These are phyloP conservation scores for Castanea sativa DNA, from an alignment of 306 rosid species.

Conservation along the genomic window DNA sequence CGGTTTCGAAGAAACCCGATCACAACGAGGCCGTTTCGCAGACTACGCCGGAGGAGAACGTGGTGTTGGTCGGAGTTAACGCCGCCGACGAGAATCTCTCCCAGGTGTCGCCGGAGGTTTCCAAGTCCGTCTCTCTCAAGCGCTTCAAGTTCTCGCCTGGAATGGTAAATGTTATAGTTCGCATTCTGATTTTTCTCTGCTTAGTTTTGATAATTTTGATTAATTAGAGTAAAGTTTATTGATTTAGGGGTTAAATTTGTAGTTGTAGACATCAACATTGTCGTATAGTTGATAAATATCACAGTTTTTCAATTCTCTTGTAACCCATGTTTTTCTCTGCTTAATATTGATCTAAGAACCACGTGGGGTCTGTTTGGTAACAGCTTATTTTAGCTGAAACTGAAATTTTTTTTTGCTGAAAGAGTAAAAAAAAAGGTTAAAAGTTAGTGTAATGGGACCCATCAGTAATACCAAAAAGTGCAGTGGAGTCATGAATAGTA, in stretches of 20 bases:
- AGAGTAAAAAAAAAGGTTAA: too few relatives aligned
- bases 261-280: too few relatives aligned
- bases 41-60: slow-evolving; percentile 40
- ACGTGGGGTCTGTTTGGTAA: fast-evolving
- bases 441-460: fast-evolving
- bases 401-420: fast-evolving
- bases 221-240: too few relatives aligned
- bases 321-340: too few relatives aligned
- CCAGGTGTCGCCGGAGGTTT: slow-evolving; percentile 61
- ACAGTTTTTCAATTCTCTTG: background rate
- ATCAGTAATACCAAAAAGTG: too few relatives aligned
- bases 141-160: slow-evolving; percentile 93
- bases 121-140: slow-evolving; percentile 53
- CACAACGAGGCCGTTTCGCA: slow-evolving; percentile 5
- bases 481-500: fast-evolving
- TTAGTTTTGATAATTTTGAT: too few relatives aligned
- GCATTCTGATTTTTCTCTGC: too few relatives aligned
- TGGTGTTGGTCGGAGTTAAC: slow-evolving; percentile 4
- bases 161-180: slow-evolving; percentile 46
- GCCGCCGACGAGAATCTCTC: slow-evolving; percentile 23
- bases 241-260: too few relatives aligned
- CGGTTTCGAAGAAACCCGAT: background rate
- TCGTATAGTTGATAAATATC: too few relatives aligned
- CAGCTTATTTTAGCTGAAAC: too few relatives aligned
- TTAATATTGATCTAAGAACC: too few relatives aligned